A percentile compares a stretch with the other conserved stretches of the same genome.
These are phyloP conservation scores for Daldinia vernicosa DNA, from an alignment of 495 filamentous ascomycete species.

Conservation along the genomic window DNA sequence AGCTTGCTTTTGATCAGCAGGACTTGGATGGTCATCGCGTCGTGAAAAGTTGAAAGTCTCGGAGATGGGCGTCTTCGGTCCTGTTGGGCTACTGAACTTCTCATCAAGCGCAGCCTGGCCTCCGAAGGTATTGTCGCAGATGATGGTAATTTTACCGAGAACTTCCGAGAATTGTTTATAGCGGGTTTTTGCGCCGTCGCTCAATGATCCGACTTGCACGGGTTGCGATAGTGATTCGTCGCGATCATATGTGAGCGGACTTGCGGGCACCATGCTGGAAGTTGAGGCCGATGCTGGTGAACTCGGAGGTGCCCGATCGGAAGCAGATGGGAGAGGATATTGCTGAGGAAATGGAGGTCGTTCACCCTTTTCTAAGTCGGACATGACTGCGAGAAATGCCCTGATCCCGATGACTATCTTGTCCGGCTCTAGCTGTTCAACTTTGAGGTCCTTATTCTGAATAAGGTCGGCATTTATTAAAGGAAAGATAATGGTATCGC, in stretches of 20 bases:
- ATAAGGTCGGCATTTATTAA: slow-evolving; percentile 87
- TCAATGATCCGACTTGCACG: slow-evolving; percentile 75
- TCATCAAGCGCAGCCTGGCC: slow-evolving; percentile 95
- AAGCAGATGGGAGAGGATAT: slow-evolving; percentile 53
- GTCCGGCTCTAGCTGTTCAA: slow-evolving; percentile 95
- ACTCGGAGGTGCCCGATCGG: slow-evolving; percentile 58
- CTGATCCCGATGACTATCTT: slow-evolving; percentile 95
- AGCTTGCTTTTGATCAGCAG: slow-evolving; percentile 86
- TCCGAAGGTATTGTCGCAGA: slow-evolving; percentile 96
- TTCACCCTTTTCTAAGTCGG: slow-evolving; percentile 89
- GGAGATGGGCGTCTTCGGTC: slow-evolving; percentile 91
- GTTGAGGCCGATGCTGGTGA: slow-evolving; percentile 63
- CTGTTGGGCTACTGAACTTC: slow-evolving; percentile 80
- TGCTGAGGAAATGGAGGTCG: slow-evolving; percentile 82
- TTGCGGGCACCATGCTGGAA: slow-evolving; percentile 41
- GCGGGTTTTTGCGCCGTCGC: slow-evolving; percentile 79
- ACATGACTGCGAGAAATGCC: slow-evolving; percentile 90
- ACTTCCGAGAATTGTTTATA: slow-evolving; percentile 94
- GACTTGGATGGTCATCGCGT: slow-evolving; percentile 77
- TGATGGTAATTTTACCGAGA: slow-evolving; percentile 90
- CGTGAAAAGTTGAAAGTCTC: slow-evolving; percentile 91
- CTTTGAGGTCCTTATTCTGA: slow-evolving; percentile 78
- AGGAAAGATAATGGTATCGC: slow-evolving; percentile 90
- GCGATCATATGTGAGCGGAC: slow-evolving; percentile 41
- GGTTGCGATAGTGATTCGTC: slow-evolving; percentile 75